Evolutionary conservation across 192 early-diverging fungal species (phyloP), one percentile per base, ranked within the genome.

Genomic region (Lunasporangiospora selenospora): DNA sequence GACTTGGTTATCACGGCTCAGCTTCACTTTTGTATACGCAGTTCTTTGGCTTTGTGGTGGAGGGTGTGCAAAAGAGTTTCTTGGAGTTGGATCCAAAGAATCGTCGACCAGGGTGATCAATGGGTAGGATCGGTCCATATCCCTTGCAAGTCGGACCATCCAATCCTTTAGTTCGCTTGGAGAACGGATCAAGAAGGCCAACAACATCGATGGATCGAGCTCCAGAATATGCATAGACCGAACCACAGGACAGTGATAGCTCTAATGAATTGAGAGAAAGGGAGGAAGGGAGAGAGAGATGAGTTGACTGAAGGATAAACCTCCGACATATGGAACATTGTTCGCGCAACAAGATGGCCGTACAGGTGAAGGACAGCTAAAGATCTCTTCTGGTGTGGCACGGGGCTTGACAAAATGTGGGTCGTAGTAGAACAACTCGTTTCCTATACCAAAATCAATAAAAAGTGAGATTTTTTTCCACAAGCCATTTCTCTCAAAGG

Each of bases 171-270:
- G 47, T 31, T 79, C 77, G 6, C 55, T 39, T 29, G n/a, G 18
- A 1, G 60, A 75, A 16, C 46, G 64, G 45, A 66, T 75, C 26
- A 79, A 48, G 37, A 79, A 79, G 11, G 69, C 77, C n/a, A 79
- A 56, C 58, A 79, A 50, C 77, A 79, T 79, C 0, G 77, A 79
- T 2, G 77, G 77, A 32, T 79, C 77, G 59, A 79, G 24, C 38
- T 79, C 77, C 23, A 53, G 24, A 16, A 79, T 69, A 10, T 79
- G 69, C 70, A 75, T 79, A 10, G 70, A 24, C 32, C 77, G 40
- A 27, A 79, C 56, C 3, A 75, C 61, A 24, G 54, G 42, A 26
- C 69, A 79, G 30, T 79, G 77, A n/a, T 69, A 79, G 48, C 71
- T 75, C 77, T 79, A 63, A 37, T 2, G 34, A 51, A 51, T 19